These are phyloP conservation scores for Xylaria sp. DNA, from an alignment of 2,329 filamentous ascomycete genomes.

Conservation along the genomic window DNA sequence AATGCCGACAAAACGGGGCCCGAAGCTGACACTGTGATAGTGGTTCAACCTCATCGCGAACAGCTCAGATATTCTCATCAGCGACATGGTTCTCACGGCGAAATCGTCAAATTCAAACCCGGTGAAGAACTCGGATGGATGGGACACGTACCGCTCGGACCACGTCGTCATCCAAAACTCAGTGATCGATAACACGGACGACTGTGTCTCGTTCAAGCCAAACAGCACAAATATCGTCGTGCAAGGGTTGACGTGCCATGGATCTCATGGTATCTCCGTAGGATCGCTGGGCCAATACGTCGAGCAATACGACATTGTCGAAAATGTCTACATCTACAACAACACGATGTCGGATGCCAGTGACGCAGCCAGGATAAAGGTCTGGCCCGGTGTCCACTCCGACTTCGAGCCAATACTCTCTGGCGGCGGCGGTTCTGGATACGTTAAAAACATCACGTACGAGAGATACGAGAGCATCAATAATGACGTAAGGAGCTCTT, in stretches of 20 bases:
- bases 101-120: constrained; percentile 60
- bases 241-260: constrained; percentile 73
- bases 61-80: constrained; percentile 70
- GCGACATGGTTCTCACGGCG: constrained; percentile 69
- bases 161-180: constrained; percentile 75
- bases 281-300: constrained; percentile 76
- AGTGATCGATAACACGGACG: constrained; percentile 70
- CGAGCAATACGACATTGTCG: constrained; percentile 71
- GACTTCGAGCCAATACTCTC: constrained; percentile 68
- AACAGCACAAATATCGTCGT: constrained; percentile 76
- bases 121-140: constrained; percentile 69
- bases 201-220: constrained; percentile 80
- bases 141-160: constrained; percentile 70
- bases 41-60: constrained; percentile 75
- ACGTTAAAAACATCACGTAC: constrained; percentile 74
- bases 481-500: constrained; percentile 58
- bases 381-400: constrained; percentile 70
- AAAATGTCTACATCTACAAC: constrained; percentile 74
- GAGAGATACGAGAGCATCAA: constrained; percentile 68
- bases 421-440: constrained; percentile 69
- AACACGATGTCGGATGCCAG: constrained; percentile 67
- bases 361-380: constrained; percentile 77
- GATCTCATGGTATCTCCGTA: constrained; percentile 78
- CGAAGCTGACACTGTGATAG: constrained; percentile 45
- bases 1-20: background rate